phyloP scores from a whole-genome alignment of 768 basidiomycete genomes.

The Lactarius sp. region DNA sequence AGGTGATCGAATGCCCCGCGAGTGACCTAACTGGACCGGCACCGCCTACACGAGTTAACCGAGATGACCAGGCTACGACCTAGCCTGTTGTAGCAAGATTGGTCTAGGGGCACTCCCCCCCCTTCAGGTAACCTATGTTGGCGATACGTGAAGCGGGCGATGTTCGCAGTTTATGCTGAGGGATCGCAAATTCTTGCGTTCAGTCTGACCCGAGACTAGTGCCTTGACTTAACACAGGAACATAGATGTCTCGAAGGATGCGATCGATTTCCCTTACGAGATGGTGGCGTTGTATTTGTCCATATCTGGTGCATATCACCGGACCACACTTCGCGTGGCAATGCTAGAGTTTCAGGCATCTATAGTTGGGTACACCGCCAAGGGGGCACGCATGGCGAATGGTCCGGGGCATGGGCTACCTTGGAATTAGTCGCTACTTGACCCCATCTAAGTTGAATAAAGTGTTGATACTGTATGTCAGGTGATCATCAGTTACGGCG shows the following conservation, averaged over 20 bases:
- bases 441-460: neutral
- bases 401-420: neutral
- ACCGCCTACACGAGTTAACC: constrained; percentile 5
- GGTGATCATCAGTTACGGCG: neutral
- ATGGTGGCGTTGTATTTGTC: neutral
- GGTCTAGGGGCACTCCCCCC: neutral
- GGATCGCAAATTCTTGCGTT: neutral
- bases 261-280: constrained; percentile 1
- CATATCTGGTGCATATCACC: constrained; percentile 2
- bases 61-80: neutral
- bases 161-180: neutral
- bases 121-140: too few species aligned
- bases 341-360: neutral
- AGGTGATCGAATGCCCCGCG: constrained; percentile 18
- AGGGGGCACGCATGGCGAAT: neutral
- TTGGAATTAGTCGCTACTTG: neutral
- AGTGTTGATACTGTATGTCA: neutral
- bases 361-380: neutral
- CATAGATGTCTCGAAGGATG: neutral
- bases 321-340: neutral
- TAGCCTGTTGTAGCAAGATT: neutral
- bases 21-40: neutral
- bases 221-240: neutral
- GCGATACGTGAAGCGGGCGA: neutral
- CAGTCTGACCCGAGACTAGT: neutral